These are phyloP conservation scores for Saccharomyces hybrid DNA, from an alignment of 1,139 yeast genomes.

Conservation along the genomic window DNA sequence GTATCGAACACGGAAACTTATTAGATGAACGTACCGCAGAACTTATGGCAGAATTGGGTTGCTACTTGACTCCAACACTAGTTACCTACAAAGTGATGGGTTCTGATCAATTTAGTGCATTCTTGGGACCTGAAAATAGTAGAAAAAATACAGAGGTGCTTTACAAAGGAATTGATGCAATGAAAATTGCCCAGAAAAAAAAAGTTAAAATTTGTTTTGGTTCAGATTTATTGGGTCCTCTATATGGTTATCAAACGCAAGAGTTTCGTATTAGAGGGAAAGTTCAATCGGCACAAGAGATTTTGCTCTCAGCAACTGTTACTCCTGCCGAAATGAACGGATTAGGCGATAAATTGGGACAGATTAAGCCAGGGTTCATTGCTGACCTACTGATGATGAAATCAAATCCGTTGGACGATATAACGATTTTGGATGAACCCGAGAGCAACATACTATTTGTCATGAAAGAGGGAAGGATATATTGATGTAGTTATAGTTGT, in stretches of 20 bases:
- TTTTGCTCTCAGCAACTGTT: neutral
- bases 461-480: neutral
- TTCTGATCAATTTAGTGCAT: constrained; percentile 8
- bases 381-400: constrained; percentile 10
- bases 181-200: constrained; percentile 7
- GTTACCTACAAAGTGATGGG: constrained; percentile 11
- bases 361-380: constrained; percentile 7
- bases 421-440: constrained; percentile 8
- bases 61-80: constrained; percentile 10
- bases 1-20: constrained; percentile 10
- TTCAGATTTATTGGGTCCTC: constrained; percentile 8
- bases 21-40: constrained; percentile 9
- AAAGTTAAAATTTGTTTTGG: constrained; percentile 10
- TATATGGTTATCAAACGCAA: constrained; percentile 11
- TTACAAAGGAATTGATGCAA: constrained; percentile 6
- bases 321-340: neutral
- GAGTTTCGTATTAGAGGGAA: constrained; percentile 10
- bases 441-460: constrained; percentile 1
- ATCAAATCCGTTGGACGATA: constrained; percentile 8
- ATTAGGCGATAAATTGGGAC: constrained; percentile 6
- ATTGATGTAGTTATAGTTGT: neutral
- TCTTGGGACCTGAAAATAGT: constrained; percentile 5
- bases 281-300: constrained; percentile 6
- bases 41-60: constrained; percentile 7
- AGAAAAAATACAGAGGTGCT: constrained; percentile 6